Evolutionary conservation across 2,329 filamentous ascomycete species (phyloP).

Genomic region (Ceratocystis colombiana): DNA sequence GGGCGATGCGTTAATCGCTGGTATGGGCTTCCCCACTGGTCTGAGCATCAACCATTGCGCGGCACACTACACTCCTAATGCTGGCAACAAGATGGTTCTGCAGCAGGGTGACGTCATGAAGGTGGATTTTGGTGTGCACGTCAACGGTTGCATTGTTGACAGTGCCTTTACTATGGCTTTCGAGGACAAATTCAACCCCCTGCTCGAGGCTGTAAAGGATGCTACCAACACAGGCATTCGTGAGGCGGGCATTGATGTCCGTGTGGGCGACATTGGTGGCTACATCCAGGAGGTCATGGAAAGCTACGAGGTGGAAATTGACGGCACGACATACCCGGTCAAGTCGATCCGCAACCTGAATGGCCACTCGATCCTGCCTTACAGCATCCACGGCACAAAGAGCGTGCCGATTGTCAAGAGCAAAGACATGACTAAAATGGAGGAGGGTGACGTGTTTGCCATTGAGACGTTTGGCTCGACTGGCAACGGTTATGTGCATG

Average conservation of each 20-base stretch:
- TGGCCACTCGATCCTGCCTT: constrained; percentile 66
- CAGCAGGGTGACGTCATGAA: constrained; percentile 68
- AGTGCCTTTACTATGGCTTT: constrained; percentile 72
- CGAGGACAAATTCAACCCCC: constrained; percentile 62
- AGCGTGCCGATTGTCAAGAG: constrained; percentile 72
- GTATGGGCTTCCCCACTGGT: constrained; percentile 71
- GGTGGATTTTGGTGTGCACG: constrained; percentile 71
- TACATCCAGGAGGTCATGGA: constrained; percentile 69
- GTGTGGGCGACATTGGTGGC: constrained; percentile 61
- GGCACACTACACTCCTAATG: constrained; percentile 70
- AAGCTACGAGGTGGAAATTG: constrained; percentile 63
- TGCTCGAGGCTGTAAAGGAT: constrained; percentile 62
- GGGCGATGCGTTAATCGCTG: constrained; percentile 61
- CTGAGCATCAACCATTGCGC: constrained; percentile 69
- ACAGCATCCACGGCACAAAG: constrained; percentile 69
- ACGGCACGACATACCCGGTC: constrained; percentile 56
- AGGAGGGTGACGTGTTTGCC: constrained; percentile 71
- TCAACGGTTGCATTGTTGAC: constrained; percentile 71
- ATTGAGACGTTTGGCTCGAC: constrained; percentile 78
- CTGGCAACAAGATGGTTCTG: constrained; percentile 66
- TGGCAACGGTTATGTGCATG: constrained; percentile 63
- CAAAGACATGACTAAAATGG: constrained; percentile 70
- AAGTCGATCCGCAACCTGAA: constrained; percentile 64
- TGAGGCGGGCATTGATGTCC: constrained; percentile 70
- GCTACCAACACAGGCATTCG: constrained; percentile 77